These are phyloP conservation scores for Babesia caballi DNA, from an alignment of 169 alveolate species.

Conservation along the genomic window DNA sequence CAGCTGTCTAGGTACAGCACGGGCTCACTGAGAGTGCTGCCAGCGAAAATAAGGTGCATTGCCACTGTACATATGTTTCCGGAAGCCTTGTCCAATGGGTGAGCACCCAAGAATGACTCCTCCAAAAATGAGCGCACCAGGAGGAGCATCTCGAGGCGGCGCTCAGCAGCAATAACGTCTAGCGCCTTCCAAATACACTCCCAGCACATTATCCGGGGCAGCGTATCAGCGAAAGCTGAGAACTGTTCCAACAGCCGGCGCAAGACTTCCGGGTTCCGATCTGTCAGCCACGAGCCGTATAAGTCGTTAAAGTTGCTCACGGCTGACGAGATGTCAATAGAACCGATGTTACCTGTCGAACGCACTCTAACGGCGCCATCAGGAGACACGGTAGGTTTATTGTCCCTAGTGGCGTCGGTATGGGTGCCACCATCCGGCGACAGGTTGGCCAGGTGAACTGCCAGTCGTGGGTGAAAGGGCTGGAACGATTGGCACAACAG, in stretches of 20 bases:
- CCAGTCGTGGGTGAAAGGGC: not conserved
- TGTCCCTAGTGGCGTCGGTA: not conserved
- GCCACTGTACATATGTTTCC: not conserved
- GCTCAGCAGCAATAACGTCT: not conserved
- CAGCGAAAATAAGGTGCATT: not conserved
- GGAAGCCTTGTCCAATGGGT: not conserved
- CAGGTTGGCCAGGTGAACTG: not conserved
- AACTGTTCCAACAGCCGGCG: not conserved
- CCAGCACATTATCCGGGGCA: slow-evolving; percentile 13
- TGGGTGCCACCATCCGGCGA: not conserved
- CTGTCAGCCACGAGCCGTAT: not conserved
- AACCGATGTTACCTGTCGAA: not conserved
- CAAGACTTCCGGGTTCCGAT: not conserved
- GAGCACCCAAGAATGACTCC: slow-evolving; percentile 16
- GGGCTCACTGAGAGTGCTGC: not conserved
- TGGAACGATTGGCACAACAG: not conserved
- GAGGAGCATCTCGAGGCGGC: slow-evolving; percentile 17
- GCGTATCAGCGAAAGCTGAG: not conserved
- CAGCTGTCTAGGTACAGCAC: slow-evolving; percentile 34
- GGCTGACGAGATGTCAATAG: not conserved
- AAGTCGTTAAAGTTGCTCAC: not conserved
- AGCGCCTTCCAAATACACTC: slow-evolving; percentile 17
- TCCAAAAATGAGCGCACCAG: slow-evolving; percentile 32
- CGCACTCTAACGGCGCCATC: not conserved
- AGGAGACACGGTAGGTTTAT: not conserved